phyloP scores from a whole-genome alignment of 768 basidiomycete genomes.

The Trametes gibbosa region DNA sequence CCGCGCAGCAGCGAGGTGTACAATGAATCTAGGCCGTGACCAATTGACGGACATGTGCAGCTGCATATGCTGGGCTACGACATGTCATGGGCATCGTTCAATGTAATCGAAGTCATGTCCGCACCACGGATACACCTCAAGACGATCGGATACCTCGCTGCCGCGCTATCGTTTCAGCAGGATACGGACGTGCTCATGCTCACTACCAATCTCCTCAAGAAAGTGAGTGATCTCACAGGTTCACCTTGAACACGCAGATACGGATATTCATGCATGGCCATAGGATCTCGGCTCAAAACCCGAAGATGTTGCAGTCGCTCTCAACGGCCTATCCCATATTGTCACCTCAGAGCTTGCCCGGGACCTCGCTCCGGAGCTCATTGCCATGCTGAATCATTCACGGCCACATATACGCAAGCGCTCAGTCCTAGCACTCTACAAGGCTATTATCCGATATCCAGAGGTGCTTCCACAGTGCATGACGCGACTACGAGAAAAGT shows the following conservation, averaged over 20 bases:
- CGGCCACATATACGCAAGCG: slow-evolving; percentile 86
- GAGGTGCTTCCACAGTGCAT: slow-evolving; percentile 69
- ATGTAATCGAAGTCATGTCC: slow-evolving; percentile 98
- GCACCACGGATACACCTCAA: slow-evolving; percentile 90
- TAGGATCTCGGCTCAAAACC: slow-evolving; percentile 82
- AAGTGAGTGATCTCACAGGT: slow-evolving; percentile 47
- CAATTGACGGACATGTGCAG: slow-evolving; percentile 40
- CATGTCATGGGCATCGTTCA: slow-evolving; percentile 95
- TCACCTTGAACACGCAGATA: background rate
- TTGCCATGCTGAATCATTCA: slow-evolving; percentile 87
- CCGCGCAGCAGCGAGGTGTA: background rate
- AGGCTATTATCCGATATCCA: slow-evolving; percentile 78
- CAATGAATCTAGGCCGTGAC: background rate
- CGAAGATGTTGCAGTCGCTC: slow-evolving; percentile 68
- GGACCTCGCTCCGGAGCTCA: slow-evolving; percentile 82
- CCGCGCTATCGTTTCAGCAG: slow-evolving; percentile 84
- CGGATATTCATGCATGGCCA: slow-evolving; percentile 18
- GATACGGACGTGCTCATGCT: slow-evolving; percentile 98
- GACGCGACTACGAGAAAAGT: slow-evolving; percentile 68
- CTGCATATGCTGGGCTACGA: slow-evolving; percentile 97
- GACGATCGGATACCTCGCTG: slow-evolving; percentile 93
- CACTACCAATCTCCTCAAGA: slow-evolving; percentile 93
- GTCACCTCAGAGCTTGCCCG: slow-evolving; percentile 87
- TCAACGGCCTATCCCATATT: slow-evolving; percentile 83
- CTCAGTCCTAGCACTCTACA: slow-evolving; percentile 81